These are phyloP conservation scores for Tetrapyrgos nigripes DNA, from an alignment of 1,284 basidiomycete genomes.

Conservation along the genomic window DNA sequence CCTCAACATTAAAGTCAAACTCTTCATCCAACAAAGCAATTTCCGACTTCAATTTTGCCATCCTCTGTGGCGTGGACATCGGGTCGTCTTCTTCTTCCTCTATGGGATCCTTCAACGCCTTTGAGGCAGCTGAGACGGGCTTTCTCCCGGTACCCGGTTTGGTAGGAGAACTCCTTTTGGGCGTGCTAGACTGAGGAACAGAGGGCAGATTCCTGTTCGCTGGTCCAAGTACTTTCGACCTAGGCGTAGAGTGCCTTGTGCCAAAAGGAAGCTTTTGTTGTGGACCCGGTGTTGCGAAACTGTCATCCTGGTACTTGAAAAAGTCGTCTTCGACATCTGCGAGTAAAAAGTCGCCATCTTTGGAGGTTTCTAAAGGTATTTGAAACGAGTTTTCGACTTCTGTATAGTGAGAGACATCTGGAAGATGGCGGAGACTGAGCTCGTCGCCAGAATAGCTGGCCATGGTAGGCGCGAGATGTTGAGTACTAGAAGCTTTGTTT, in stretches of 20 bases:
- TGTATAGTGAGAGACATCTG: conserved; percentile 43
- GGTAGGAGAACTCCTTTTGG: conserved; percentile 25
- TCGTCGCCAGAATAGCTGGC: too few relatives aligned
- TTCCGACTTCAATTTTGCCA: conserved; percentile 5
- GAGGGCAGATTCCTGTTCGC: conserved; percentile 3
- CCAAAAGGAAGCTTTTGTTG: conserved; percentile 37
- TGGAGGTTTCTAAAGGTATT: conserved; percentile 44
- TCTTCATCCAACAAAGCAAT: conserved; percentile 2
- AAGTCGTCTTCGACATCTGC: conserved; percentile 48
- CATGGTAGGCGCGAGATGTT: too few relatives aligned
- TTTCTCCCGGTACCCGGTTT: conserved; percentile 18
- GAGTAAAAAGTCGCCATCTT: conserved; percentile 43
- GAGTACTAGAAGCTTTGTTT: too few relatives aligned
- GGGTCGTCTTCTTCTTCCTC: background rate
- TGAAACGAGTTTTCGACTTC: conserved; percentile 57
- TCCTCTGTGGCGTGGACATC: conserved; percentile 9
- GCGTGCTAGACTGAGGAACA: conserved; percentile 5
- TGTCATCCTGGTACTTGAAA: conserved; percentile 43
- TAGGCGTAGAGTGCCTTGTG: conserved; percentile 45
- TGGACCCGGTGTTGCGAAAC: conserved; percentile 36
- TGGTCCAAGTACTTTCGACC: background rate
- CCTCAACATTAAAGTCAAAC: background rate
- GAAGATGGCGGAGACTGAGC: conserved; percentile 54
- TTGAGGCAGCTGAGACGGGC: background rate
- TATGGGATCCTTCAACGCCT: too few relatives aligned